phyloP scores from a whole-genome alignment of 148 eudicot species.

The Fagopyrum esculentum region DNA sequence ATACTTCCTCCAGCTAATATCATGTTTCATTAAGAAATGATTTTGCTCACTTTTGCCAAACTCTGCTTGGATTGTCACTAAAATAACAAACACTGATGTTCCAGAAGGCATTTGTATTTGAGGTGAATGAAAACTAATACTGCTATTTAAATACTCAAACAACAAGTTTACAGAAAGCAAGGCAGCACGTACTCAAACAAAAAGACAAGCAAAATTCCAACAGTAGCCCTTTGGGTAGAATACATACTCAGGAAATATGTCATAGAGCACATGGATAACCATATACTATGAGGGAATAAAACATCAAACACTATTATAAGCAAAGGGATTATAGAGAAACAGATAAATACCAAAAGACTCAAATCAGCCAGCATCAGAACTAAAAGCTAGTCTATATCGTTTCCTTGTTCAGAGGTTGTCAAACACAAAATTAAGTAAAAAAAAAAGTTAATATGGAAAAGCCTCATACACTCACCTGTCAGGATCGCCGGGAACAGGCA shows the following conservation, averaged over 20 bases:
- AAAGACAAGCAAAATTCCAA: neutral
- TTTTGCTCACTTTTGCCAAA: neutral
- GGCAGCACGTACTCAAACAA: neutral
- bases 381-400: neutral
- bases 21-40: neutral
- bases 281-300: neutral
- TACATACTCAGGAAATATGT: neutral
- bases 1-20: neutral
- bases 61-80: neutral
- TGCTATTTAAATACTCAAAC: neutral
- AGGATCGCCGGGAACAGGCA: conserved; percentile 50
- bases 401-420: neutral
- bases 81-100: neutral
- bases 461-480: conserved; percentile 44
- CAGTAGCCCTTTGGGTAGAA: neutral
- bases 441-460: neutral
- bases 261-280: neutral
- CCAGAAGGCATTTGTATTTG: neutral
- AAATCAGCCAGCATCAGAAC: neutral
- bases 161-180: neutral
- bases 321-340: neutral
- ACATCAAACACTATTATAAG: neutral
- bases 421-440: neutral
- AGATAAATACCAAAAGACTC: neutral
- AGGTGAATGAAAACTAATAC: neutral